Conservation (phyloP, 768 basidiomycete species). For the Russula vinacea region DNA sequence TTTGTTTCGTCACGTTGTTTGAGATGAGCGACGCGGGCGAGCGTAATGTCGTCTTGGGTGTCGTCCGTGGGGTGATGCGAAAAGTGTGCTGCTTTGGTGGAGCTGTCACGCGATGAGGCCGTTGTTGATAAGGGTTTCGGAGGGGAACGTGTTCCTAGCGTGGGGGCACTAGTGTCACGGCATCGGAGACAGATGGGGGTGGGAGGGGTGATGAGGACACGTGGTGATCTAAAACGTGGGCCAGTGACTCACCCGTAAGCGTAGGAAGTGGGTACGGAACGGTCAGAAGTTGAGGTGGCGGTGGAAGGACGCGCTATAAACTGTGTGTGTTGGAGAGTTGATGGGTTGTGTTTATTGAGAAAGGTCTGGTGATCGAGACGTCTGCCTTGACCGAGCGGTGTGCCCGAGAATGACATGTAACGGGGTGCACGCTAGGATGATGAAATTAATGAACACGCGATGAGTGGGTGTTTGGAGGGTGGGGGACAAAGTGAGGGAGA, state of each 20-base stretch:
- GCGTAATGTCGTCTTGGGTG: slow-evolving; percentile 39
- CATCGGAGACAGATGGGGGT: slow-evolving; percentile 26
- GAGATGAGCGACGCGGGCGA: slow-evolving; percentile 47
- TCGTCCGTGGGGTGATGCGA: slow-evolving; percentile 43
- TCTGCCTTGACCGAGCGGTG: slow-evolving; percentile 81
- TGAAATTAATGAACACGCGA: slow-evolving; percentile 19
- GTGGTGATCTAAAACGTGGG: slow-evolving; percentile 31
- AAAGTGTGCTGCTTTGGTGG: slow-evolving; percentile 38
- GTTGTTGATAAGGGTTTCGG: slow-evolving; percentile 49
- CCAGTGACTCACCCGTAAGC: slow-evolving; percentile 58
- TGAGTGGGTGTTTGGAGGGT: background rate
- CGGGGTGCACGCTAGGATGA: slow-evolving; percentile 15
- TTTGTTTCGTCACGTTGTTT: slow-evolving; percentile 44
- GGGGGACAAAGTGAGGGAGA: background rate
- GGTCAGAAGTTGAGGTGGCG: slow-evolving; percentile 33
- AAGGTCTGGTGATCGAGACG: slow-evolving; percentile 79
- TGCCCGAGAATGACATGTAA: slow-evolving; percentile 83
- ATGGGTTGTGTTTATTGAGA: slow-evolving; percentile 52
- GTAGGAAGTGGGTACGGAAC: slow-evolving; percentile 57
- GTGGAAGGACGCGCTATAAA: slow-evolving; percentile 33
- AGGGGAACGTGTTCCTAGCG: slow-evolving; percentile 56
- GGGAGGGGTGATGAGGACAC: slow-evolving; percentile 29
- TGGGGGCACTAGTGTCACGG: slow-evolving; percentile 47
- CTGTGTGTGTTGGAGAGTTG: slow-evolving; percentile 37
- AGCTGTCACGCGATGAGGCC: slow-evolving; percentile 36